Evolutionary conservation across 2,329 filamentous ascomycete species (phyloP), one percentile per base, ranked within the genome.

Genomic region (Lasiodiplodia theobromae): DNA sequence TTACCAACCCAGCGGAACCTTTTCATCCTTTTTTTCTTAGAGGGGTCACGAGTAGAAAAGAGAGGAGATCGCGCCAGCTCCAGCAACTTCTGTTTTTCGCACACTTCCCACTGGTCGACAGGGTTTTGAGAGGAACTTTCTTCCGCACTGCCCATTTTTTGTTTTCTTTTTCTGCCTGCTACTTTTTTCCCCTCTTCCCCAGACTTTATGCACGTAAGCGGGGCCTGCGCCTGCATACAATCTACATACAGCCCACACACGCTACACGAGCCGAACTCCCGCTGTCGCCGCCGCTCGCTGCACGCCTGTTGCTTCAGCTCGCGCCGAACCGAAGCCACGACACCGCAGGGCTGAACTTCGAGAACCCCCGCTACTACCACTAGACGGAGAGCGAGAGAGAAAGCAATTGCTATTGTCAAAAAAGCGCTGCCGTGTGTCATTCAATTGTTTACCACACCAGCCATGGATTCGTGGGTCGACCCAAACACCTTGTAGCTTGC

Each of bases 401-500:
- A 34, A 34, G 31, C 31, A 34, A 10, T 10, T 10, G 31, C 31
- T 10, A 10, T 34, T 34, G 31, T 10, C 16, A n/a, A 28, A 11
- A 16, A 56, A 56, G 52, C 31, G 54, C 34, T 57, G 54, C n/a
- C 6, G n/a, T 40, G 54, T 34, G 54, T 3, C 31, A 47, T 18
- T 23, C 54, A 16, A 34, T 10, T 14, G 1, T 23, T 34, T 21
- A 44, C 21, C n/a, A 23, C 40, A 38, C 28, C 60, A 52, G 60
- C 60, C 60, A 64, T 64, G 60, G 44, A 64, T n/a, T 64, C 60
- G 60, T 64, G 47, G 31, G 60, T 64, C 60, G 28, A 64, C 60
- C 60, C 47, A n/a, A 64, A 37, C 31, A 64, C 44, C 47, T 64
- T 64, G 60, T 52, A 64, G 44, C 21, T 52, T 63, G 44, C 44